Conservation (phyloP, 2,329 filamentous ascomycete species). For the Escovopsis weberi region DNA sequence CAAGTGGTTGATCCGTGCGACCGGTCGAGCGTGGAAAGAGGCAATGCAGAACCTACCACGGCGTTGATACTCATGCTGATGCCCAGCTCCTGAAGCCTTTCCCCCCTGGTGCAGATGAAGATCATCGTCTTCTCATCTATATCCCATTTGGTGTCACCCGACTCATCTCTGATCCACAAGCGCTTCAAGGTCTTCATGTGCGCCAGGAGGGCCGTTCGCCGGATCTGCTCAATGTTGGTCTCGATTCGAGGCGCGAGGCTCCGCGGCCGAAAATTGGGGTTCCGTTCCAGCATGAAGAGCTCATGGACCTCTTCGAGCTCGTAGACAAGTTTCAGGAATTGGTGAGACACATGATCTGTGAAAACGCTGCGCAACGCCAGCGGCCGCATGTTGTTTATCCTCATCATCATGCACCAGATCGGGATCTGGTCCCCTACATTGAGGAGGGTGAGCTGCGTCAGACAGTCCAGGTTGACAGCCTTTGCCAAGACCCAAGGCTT, state of each 20-base stretch:
- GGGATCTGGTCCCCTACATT: conserved; percentile 47
- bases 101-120: conserved; percentile 37
- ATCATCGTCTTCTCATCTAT: conserved; percentile 37
- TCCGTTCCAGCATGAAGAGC: conserved; percentile 43
- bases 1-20: neutral
- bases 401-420: conserved; percentile 43
- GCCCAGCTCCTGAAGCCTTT: conserved; percentile 38
- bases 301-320: conserved; percentile 40
- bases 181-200: conserved; percentile 39
- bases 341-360: conserved; percentile 45
- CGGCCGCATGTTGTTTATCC: conserved; percentile 35
- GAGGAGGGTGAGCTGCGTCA: conserved; percentile 45
- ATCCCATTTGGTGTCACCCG: conserved; percentile 37
- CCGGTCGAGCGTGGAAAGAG: too few relatives aligned
- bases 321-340: conserved; percentile 39
- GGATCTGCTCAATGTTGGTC: conserved; percentile 42
- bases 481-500: conserved; percentile 41
- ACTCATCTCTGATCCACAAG: conserved; percentile 46
- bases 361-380: conserved; percentile 43
- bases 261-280: conserved; percentile 34
- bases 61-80: conserved; percentile 37
- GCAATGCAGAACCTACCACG: conserved; percentile 29
- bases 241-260: conserved; percentile 35
- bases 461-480: conserved; percentile 39
- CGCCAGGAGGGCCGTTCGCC: conserved; percentile 39